Conservation (phyloP, 208 protist species). For the Trypanosoma lewisi region DNA sequence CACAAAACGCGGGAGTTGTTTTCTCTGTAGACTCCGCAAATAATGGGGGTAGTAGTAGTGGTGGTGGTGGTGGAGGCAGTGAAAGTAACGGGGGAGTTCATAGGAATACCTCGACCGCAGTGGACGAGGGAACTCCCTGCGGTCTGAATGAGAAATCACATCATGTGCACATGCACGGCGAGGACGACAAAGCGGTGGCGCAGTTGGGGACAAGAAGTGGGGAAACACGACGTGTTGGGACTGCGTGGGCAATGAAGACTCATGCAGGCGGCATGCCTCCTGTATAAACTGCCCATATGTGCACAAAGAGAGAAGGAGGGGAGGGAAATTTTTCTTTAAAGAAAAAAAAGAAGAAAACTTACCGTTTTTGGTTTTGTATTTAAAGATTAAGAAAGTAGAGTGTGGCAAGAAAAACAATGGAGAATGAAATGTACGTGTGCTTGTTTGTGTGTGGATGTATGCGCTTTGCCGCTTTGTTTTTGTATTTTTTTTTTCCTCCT, state of each 20-base stretch:
- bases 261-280: background rate
- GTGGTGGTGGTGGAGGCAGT: no score
- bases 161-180: background rate
- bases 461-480: slow-evolving; percentile 21
- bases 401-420: background rate
- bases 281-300: no score
- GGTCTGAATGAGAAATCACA: slow-evolving; percentile 6
- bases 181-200: background rate
- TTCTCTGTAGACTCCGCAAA: slow-evolving; percentile 2
- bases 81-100: no score
- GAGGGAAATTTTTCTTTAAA: background rate
- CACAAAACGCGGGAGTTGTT: background rate
- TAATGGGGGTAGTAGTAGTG: background rate
- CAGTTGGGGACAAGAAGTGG: background rate
- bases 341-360: background rate
- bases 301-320: no score
- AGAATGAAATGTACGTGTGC: background rate
- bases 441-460: background rate
- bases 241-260: background rate
- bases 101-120: no score
- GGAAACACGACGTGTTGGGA: background rate
- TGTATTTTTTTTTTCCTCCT: slow-evolving; percentile 5
- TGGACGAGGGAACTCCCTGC: no score
- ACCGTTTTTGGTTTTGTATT: no score
- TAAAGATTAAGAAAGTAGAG: no score